phyloP scores from a whole-genome alignment of 2,329 filamentous ascomycete species.

The Coniosporium tulheliwenetii region DNA sequence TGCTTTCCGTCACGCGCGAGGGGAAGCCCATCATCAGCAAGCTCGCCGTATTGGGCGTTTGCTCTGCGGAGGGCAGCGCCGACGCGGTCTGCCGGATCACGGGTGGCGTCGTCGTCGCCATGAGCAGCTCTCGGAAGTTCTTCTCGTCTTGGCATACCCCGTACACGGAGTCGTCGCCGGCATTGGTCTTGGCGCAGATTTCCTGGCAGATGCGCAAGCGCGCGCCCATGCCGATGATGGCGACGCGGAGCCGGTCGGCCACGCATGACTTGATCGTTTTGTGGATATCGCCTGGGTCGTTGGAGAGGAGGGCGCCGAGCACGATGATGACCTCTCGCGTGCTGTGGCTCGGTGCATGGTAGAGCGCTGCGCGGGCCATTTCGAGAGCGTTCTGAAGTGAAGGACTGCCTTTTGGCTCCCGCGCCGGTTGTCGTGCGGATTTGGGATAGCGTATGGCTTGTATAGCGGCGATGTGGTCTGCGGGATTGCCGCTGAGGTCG shows the following conservation, averaged over 20 bases:
- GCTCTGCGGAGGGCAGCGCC: neutral
- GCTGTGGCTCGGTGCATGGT: constrained; percentile 82
- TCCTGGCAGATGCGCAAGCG: constrained; percentile 87
- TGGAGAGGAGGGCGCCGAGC: constrained; percentile 77
- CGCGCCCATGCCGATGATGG: constrained; percentile 78
- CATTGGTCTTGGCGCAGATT: constrained; percentile 76
- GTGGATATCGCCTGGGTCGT: constrained; percentile 90
- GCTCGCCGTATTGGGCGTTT: constrained; percentile 26
- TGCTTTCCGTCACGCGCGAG: constrained; percentile 60
- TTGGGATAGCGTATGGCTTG: constrained; percentile 44
- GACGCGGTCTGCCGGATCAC: constrained; percentile 44
- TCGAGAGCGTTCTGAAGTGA: constrained; percentile 84
- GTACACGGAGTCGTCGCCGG: constrained; percentile 61
- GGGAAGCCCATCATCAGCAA: constrained; percentile 98
- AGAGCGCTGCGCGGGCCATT: constrained; percentile 85
- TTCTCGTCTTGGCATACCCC: constrained; percentile 73
- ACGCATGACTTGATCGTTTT: constrained; percentile 70
- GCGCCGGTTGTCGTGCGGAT: constrained; percentile 38
- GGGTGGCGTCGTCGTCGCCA: constrained; percentile 78
- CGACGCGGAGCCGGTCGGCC: constrained; percentile 69
- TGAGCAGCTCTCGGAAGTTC: constrained; percentile 78
- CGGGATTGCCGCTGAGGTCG: constrained; percentile 82
- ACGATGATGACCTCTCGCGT: constrained; percentile 86
- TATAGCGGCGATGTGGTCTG: constrained; percentile 69
- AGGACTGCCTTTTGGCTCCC: constrained; percentile 33